Percentiles rank a stretch among this genome's conserved stretches.
These are phyloP conservation scores for Cercospora citrullina DNA, from an alignment of 2,329 filamentous ascomycete genomes.

Conservation along the genomic window DNA sequence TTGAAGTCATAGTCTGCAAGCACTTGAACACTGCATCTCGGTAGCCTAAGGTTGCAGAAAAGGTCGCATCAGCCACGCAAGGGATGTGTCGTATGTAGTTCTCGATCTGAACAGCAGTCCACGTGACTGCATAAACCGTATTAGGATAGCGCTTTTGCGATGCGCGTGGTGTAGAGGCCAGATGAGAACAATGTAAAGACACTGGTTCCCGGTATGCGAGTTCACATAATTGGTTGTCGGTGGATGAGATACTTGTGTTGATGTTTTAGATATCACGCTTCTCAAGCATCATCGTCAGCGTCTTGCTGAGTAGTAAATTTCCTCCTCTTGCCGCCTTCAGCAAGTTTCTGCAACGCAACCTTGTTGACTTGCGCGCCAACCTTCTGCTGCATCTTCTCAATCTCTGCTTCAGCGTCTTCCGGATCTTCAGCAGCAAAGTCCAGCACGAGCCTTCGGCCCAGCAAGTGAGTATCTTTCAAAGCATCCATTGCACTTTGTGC, in stretches of 20 bases:
- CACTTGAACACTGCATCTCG: constrained; percentile 23
- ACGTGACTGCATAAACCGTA: constrained; percentile 8
- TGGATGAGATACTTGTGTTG: background rate
- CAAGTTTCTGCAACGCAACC: constrained; percentile 85
- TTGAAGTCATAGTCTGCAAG: constrained; percentile 17
- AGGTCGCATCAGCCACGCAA: constrained; percentile 30
- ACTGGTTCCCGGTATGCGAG: background rate
- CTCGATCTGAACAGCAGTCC: background rate
- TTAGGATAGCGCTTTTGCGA: background rate
- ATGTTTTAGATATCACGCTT: background rate
- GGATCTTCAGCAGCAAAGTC: constrained; percentile 89
- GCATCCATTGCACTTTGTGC: constrained; percentile 89
- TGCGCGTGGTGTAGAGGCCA: background rate
- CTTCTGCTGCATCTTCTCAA: constrained; percentile 96
- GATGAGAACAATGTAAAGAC: background rate
- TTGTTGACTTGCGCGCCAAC: constrained; percentile 87
- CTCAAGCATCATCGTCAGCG: constrained; percentile 10
- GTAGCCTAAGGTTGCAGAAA: constrained; percentile 27
- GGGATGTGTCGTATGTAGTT: constrained; percentile 15
- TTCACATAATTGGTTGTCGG: background rate
- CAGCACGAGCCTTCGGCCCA: constrained; percentile 84
- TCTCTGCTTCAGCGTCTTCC: constrained; percentile 90
- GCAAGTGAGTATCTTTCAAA: constrained; percentile 86
- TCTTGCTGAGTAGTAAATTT: constrained; percentile 64
- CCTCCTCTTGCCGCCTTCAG: constrained; percentile 73